Evolutionary conservation across 129 eudicot genomes (phyloP), one percentile per base, ranked within the genome.

Genomic region (Flaveria robusta): DNA sequence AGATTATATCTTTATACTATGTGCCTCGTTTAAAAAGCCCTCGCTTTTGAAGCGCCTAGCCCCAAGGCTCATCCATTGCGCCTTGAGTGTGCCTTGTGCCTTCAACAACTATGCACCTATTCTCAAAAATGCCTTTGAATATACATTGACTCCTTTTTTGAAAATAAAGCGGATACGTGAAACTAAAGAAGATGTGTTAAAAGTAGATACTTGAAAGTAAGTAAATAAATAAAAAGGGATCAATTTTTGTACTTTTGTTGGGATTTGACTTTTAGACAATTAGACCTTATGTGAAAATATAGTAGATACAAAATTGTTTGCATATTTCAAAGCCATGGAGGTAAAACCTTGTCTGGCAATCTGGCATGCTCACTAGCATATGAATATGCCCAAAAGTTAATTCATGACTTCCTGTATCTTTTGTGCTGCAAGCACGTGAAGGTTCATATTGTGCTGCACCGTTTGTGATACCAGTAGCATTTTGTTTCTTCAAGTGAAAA

Each of bases 401-500:
- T 29, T 63, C 9, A 31, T 7, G 11, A 29, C 5, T 6, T 63
- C 29, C 22, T 63, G 0, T 4, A 29, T 37, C 16, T 24, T 63
- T 34, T 66, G 18, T 37, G 19, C 70, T 18, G 23, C 49, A 66
- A 37, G 49, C 49, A 16, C 9, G 70, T 34, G 49, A 34, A 66
- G 37, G 26, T 9, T 37, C 50, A 66, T 34, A 66, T 34, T n/a
- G 49, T 66, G 49, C 23, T 65, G 70, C 26, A 34, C 7, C 15
- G 16, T 65, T 16, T 31, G 47, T 34, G 24, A 15, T 34, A 16
- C 26, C 29, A 41, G 24, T 39, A 64, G 13, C 45, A 64, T 39
- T 66, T 66, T 66, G 47, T 37, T 29, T 63, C 23, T 13, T 73
- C 31, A 31, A 63, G 68, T 34, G 51, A 43, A 42, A 66, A 59